Evolutionary conservation across 2,329 filamentous ascomycete genomes (phyloP), one percentile per base, ranked within the genome.

Genomic region (Neonectria magnoliae): DNA sequence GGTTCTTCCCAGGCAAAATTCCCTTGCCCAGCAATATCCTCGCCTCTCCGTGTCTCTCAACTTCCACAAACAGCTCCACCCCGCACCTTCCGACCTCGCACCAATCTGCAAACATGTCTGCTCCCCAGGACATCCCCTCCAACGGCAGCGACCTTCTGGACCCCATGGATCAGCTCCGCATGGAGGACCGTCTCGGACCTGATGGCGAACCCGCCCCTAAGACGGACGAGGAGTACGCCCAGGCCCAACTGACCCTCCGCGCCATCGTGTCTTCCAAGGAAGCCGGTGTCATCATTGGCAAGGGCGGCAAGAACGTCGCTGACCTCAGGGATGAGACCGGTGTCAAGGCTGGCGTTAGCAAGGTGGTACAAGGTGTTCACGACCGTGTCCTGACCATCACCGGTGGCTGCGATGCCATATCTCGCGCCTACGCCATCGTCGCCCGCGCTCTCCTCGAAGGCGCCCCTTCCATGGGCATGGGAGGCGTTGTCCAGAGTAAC

Each of bases 221-320:
- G 84, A 97, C 95, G 64, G 96, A 99, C 74, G 94, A 98, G 79
- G 96, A 99, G 81, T 99, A 99, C 78, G 94, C 93, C 56, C 89
- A 94, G 79, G 90, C 94, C 57, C 93, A 97, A 81, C 87, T 99
- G 76, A 99, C 96, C 67, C 89, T 99, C 69, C 93, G 96, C 79
- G 96, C 96, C 74, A 98, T 99, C 78, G 96, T 99, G 72, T 98
- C 96, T 36, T 98, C 96, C 80, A 98, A 98, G 84, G 96, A 99
- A 83, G 96, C 96, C 65, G 96, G 96, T 77, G 94, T 99, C 75
- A 98, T 99, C 81, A 99, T 99, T 80, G 96, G 96, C 81, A 99
- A 99, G 84, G 94, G 91, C 62, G 96, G 96, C 78, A 97, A 98
- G 87, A 98, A 99, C 76, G 96, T 99, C 60, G 96, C 96, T 52